phyloP scores from a whole-genome alignment of 108 stramenopile species.

The Seminavis robusta region DNA sequence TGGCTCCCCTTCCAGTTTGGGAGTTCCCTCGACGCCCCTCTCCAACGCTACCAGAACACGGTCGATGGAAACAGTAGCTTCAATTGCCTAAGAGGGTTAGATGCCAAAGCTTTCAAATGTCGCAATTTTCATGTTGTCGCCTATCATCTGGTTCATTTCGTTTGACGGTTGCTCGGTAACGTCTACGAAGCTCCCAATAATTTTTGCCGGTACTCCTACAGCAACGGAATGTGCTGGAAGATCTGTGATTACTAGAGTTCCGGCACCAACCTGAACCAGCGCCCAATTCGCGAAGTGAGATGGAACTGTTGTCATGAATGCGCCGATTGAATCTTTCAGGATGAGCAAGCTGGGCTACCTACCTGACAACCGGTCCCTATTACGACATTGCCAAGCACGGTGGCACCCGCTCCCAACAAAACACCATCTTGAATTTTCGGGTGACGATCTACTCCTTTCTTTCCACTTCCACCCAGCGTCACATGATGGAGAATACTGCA shows the following conservation, averaged over 20 bases:
- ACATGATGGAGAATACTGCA: conserved; percentile 84
- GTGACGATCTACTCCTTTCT: conserved; percentile 78
- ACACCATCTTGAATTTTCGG: conserved; percentile 85
- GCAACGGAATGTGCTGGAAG: conserved; percentile 56
- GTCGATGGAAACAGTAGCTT: too few relatives aligned
- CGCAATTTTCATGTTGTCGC: conserved; percentile 23
- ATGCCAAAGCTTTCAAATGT: conserved; percentile 57
- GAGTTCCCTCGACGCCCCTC: too few relatives aligned
- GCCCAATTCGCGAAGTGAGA: too few relatives aligned
- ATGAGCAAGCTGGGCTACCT: background rate
- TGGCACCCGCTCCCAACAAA: conserved; percentile 78
- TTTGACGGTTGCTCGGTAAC: conserved; percentile 62
- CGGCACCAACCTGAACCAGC: conserved; percentile 74
- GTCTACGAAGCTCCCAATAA: conserved; percentile 69
- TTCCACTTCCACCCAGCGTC: conserved; percentile 83
- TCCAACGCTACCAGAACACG: too few relatives aligned
- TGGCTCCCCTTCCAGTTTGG: too few relatives aligned
- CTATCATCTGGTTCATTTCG: conserved; percentile 67
- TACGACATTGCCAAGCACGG: conserved; percentile 71
- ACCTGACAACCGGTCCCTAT: conserved; percentile 60
- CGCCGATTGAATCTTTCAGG: too few relatives aligned
- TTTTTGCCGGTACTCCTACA: conserved; percentile 55
- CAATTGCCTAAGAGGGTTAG: too few relatives aligned
- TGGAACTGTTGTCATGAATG: too few relatives aligned
- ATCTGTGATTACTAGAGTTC: conserved; percentile 73